A percentile compares a stretch with the other conserved stretches of the same genome.
These are phyloP conservation scores for Aspergillus indologenus DNA, from an alignment of 495 filamentous ascomycete genomes.

Conservation along the genomic window DNA sequence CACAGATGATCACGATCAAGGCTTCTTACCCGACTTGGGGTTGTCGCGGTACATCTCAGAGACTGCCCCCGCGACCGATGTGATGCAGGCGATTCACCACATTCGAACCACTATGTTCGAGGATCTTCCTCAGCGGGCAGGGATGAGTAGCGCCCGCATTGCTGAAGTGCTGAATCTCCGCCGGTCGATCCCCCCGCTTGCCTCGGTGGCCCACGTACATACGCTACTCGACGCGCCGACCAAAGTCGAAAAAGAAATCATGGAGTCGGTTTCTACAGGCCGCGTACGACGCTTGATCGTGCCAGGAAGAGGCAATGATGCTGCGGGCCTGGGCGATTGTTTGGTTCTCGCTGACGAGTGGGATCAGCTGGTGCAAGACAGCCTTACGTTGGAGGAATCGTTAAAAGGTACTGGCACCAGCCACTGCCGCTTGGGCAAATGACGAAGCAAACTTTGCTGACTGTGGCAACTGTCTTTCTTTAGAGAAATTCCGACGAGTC, in stretches of 20 bases:
- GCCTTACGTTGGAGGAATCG: conserved; percentile 38
- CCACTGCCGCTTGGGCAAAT: background rate
- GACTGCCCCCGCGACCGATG: conserved; percentile 57
- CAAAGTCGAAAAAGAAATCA: conserved; percentile 69
- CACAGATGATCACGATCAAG: conserved; percentile 44
- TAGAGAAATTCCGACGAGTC: conserved; percentile 54
- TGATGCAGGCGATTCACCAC: conserved; percentile 61
- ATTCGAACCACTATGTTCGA: conserved; percentile 65
- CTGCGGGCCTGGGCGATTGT: conserved; percentile 63
- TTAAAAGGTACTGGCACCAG: conserved; percentile 42
- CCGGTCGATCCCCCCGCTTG: conserved; percentile 62
- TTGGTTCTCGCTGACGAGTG: conserved; percentile 64
- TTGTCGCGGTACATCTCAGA: conserved; percentile 35
- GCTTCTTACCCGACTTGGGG: conserved; percentile 39
- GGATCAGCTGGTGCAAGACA: conserved; percentile 51
- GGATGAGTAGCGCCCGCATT: conserved; percentile 72
- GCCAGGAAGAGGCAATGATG: conserved; percentile 59
- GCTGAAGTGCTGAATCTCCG: conserved; percentile 69
- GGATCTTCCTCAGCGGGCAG: conserved; percentile 59
- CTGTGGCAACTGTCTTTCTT: background rate
- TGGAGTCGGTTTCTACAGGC: conserved; percentile 57
- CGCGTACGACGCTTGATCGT: conserved; percentile 63
- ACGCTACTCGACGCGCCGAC: conserved; percentile 64
- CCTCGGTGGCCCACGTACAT: conserved; percentile 69
- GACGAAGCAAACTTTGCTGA: background rate